These are phyloP conservation scores for Knoxdaviesia capensis DNA, from an alignment of 2,329 filamentous ascomycete species.

Conservation along the genomic window DNA sequence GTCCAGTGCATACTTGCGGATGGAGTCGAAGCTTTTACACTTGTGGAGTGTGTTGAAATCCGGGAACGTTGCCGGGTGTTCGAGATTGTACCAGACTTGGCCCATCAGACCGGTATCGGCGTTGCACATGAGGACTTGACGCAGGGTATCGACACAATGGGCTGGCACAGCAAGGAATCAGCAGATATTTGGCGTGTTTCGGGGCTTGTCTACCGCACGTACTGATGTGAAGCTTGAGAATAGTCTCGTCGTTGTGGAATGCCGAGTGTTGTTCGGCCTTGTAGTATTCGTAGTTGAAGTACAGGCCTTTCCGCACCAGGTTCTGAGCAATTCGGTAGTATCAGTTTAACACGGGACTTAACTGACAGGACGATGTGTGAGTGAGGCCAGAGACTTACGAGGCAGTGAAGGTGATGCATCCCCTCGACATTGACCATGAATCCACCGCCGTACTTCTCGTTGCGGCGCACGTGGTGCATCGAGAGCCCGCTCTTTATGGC, in stretches of 20 bases:
- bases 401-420: conserved; percentile 35
- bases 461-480: conserved; percentile 32
- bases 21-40: conserved; percentile 34
- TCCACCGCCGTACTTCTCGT: conserved; percentile 33
- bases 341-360: not conserved
- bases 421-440: conserved; percentile 37
- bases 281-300: conserved; percentile 41
- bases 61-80: conserved; percentile 27
- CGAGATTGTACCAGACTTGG: conserved; percentile 34
- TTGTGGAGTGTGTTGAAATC: conserved; percentile 41
- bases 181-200: not conserved
- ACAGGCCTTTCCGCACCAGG: conserved; percentile 33
- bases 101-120: conserved; percentile 38
- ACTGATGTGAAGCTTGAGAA: conserved; percentile 37
- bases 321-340: conserved; percentile 17
- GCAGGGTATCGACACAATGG: conserved; percentile 40
- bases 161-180: conserved; percentile 13
- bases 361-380: not conserved
- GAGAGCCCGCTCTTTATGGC: conserved; percentile 29
- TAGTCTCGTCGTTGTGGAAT: conserved; percentile 32
- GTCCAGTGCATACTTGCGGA: conserved; percentile 30
- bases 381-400: conserved; percentile 16
- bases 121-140: conserved; percentile 43
- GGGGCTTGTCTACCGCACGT: not conserved
- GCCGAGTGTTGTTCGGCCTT: conserved; percentile 24